phyloP scores from a whole-genome alignment of 1,139 yeast species.

The Taiozyma onychis region DNA sequence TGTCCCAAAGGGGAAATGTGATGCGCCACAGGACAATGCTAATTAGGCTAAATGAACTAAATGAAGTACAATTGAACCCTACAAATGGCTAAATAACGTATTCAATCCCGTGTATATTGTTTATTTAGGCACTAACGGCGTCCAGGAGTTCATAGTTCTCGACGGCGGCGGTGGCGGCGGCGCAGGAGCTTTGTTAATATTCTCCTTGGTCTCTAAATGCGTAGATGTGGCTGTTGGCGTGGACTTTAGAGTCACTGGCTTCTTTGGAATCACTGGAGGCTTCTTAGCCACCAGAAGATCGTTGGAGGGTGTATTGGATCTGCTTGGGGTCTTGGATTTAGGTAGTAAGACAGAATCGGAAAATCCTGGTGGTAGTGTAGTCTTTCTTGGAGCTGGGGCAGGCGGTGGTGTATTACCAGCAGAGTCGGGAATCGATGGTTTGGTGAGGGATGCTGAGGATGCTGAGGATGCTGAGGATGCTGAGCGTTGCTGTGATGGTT shows the following conservation, averaged over 20 bases:
- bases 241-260: slow-evolving; percentile 3
- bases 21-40: neutral
- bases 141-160: slow-evolving; percentile 47
- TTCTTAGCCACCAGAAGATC: no score
- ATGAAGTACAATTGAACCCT: neutral
- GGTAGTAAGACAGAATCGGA: slow-evolving; percentile 20
- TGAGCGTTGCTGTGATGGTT: slow-evolving; percentile 9
- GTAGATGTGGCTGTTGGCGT: neutral
- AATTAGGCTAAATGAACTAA: neutral
- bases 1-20: neutral
- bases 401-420: slow-evolving; percentile 8
- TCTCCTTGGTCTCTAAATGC: neutral
- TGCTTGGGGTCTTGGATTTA: slow-evolving; percentile 19
- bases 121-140: slow-evolving; percentile 48
- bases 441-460: neutral
- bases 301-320: slow-evolving; percentile 15
- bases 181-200: slow-evolving; percentile 3
- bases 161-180: slow-evolving; percentile 8
- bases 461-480: slow-evolving; percentile 1
- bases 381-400: slow-evolving; percentile 19
- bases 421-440: neutral
- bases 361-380: slow-evolving; percentile 22
- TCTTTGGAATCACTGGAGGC: slow-evolving; percentile 12
- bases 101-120: no score
- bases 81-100: no score